Conservation (phyloP, 208 protist genomes). For the Strigomonas oncopelti region DNA sequence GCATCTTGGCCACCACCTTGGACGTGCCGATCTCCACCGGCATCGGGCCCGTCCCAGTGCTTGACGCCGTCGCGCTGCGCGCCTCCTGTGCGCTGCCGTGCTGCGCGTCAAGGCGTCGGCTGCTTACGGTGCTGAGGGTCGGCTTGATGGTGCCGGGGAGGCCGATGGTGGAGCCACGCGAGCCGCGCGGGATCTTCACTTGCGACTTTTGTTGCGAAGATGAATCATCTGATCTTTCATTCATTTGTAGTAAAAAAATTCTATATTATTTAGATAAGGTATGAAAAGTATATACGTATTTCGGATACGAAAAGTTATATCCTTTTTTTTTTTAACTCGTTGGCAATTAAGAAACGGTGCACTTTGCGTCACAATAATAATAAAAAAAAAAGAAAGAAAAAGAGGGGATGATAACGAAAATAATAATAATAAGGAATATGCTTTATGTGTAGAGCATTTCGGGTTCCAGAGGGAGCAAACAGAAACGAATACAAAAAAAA, state of each 20-base stretch:
- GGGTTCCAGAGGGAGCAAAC: neutral
- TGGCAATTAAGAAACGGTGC: slow-evolving; percentile 1
- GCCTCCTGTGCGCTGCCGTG: no score
- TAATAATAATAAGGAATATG: neutral
- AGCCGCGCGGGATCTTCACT: no score
- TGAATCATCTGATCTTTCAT: neutral
- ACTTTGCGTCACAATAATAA: neutral
- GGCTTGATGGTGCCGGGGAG: no score
- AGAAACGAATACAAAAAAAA: neutral
- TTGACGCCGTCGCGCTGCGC: no score
- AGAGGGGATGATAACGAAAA: neutral
- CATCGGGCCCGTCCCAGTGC: no score
- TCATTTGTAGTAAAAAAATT: slow-evolving; percentile 2
- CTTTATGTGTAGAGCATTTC: neutral
- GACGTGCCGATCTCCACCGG: neutral
- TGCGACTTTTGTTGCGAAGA: no score
- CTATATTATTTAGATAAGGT: neutral
- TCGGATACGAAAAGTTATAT: neutral
- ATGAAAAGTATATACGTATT: neutral
- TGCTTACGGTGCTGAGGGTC: no score
- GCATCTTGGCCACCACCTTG: neutral
- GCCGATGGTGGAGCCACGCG: no score
- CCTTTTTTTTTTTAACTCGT: slow-evolving; percentile 4
- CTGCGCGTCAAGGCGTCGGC: no score
- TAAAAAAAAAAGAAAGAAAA: slow-evolving; percentile 1